A percentile compares a stretch with the other conserved stretches of the same genome.
Evolutionary conservation across 163 green algal genomes (phyloP).

Genomic region (Trebouxia gelatinosa): DNA sequence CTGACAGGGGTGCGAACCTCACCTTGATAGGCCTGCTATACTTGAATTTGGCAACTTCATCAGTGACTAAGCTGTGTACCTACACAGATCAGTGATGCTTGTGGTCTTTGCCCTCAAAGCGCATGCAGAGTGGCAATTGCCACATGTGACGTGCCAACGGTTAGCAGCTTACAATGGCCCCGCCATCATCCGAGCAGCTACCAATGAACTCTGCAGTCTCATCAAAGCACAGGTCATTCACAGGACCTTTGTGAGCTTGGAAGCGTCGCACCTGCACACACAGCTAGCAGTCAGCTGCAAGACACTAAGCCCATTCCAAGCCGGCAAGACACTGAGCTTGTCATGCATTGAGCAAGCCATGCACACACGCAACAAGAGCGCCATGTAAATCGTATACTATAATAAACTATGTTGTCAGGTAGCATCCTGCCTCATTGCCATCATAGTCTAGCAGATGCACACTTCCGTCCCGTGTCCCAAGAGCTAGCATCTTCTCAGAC

Average conservation of each 20-base stretch:
- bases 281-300: too few species aligned
- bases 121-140: neutral
- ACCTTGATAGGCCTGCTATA: conserved; percentile 55
- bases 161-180: conserved; percentile 56
- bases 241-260: conserved; percentile 58
- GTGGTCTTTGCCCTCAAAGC: too few species aligned
- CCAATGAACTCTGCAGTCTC: conserved; percentile 73
- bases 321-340: too few species aligned
- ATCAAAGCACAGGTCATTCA: conserved; percentile 84
- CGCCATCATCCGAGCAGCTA: conserved; percentile 79
- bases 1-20: neutral
- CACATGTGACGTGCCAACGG: neutral
- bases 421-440: conserved; percentile 73
- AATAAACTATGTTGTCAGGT: neutral
- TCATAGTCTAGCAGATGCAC: conserved; percentile 86
- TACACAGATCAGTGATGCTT: too few species aligned
- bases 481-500: conserved; percentile 84
- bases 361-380: neutral
- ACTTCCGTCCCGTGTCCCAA: conserved; percentile 72
- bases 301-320: too few species aligned
- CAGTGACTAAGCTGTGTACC: conserved; percentile 74
- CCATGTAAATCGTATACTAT: neutral
- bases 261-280: conserved; percentile 71
- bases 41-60: conserved; percentile 56
- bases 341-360: too few species aligned